Conservation (phyloP, 208 protist genomes). For the Angomonas deanei region DNA sequence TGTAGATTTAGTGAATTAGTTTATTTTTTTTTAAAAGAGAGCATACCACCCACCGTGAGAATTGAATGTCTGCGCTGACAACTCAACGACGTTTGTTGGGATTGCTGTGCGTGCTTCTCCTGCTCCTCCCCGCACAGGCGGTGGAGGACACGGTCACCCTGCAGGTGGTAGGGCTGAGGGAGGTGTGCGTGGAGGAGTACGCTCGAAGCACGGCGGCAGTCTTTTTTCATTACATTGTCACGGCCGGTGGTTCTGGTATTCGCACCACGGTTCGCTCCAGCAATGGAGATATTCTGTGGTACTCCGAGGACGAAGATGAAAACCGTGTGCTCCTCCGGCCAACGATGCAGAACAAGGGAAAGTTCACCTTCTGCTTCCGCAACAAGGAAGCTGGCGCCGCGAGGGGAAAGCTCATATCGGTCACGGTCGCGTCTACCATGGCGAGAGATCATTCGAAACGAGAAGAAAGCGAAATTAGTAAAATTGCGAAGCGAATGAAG, state of each 20-base stretch:
- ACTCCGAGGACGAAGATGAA: conserved; percentile 31
- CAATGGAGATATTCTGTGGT: conserved; percentile 28
- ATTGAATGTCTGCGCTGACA: too few species aligned
- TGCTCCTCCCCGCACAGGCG: not conserved
- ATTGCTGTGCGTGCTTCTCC: not conserved
- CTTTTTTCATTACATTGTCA: conserved; percentile 56
- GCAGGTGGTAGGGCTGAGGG: not conserved
- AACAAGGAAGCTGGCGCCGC: conserved; percentile 80
- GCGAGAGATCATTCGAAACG: not conserved
- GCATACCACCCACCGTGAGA: not conserved
- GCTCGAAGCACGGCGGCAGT: not conserved
- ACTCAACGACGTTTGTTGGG: not conserved
- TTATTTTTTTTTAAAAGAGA: conserved; percentile 1
- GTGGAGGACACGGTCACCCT: not conserved
- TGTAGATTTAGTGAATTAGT: not conserved
- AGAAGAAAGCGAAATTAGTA: not conserved
- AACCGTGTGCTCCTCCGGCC: conserved; percentile 80
- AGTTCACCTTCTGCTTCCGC: conserved; percentile 84
- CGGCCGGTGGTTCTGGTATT: conserved; percentile 49
- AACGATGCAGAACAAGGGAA: conserved; percentile 22
- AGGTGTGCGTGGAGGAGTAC: not conserved
- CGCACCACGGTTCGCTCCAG: conserved; percentile 31
- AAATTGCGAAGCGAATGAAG: conserved; percentile 43
- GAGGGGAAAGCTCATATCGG: conserved; percentile 71
- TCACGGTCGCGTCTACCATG: conserved; percentile 30